A percentile compares a stretch with the other conserved stretches of the same genome.
Conservation (phyloP, 2,329 filamentous ascomycete genomes). For the Xylaria sp. region DNA sequence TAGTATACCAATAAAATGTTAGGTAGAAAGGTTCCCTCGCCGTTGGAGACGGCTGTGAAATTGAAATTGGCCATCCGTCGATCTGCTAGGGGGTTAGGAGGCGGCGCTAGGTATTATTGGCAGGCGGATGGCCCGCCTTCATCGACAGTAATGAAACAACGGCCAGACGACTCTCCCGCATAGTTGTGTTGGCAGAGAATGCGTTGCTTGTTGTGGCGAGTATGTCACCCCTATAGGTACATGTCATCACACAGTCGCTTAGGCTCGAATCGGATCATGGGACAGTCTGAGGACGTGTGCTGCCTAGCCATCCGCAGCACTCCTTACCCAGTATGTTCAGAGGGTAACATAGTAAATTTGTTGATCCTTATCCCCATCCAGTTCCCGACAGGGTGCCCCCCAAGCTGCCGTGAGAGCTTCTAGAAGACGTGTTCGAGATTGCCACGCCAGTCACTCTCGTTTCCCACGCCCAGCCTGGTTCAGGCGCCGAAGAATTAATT, state of each 20-base stretch:
- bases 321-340: background rate
- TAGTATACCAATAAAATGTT: background rate
- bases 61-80: constrained; percentile 4
- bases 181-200: background rate
- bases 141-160: constrained; percentile 1
- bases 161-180: background rate
- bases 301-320: background rate
- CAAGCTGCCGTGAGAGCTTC: background rate
- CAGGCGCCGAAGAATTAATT: background rate
- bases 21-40: background rate
- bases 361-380: constrained; percentile 12
- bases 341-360: background rate
- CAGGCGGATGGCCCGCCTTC: constrained; percentile 33
- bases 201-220: constrained; percentile 24
- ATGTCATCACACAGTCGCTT: constrained; percentile 6
- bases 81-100: constrained; percentile 19
- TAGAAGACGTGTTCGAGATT: background rate
- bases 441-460: constrained; percentile 1
- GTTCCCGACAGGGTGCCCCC: background rate
- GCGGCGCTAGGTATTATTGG: constrained; percentile 19
- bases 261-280: constrained; percentile 24
- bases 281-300: background rate
- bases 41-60: background rate
- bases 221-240: background rate
- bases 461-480: background rate